Evolutionary conservation across 352 stramenopile species (phyloP).

Genomic region (Saprolegnia diclina): DNA sequence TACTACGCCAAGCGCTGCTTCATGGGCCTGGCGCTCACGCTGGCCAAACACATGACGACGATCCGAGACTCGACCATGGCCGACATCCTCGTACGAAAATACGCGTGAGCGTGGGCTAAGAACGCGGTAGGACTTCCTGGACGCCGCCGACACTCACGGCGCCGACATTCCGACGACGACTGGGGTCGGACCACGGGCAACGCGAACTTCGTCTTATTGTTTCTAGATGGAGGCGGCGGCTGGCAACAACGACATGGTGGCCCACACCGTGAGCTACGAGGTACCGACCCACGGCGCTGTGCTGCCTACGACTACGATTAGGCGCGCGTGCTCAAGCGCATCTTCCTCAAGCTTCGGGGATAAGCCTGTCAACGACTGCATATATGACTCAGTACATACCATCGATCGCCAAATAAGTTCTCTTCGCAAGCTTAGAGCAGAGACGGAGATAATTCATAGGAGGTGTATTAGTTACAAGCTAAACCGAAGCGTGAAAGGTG

Average conservation of each 20-base stretch:
- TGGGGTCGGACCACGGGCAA: slow-evolving; percentile 27
- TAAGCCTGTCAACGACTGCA: too few relatives aligned
- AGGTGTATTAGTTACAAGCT: too few relatives aligned
- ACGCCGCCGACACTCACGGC: slow-evolving; percentile 86
- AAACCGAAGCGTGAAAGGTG: too few relatives aligned
- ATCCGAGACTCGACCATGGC: slow-evolving; percentile 93
- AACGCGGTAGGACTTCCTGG: slow-evolving; percentile 67
- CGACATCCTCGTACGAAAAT: slow-evolving; percentile 66
- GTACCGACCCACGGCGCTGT: slow-evolving; percentile 28
- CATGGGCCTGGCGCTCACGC: slow-evolving; percentile 86
- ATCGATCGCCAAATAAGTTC: too few relatives aligned
- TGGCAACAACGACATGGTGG: slow-evolving; percentile 37
- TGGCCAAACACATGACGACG: slow-evolving; percentile 94
- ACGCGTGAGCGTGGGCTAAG: not conserved
- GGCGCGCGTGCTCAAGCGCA: slow-evolving; percentile 89
- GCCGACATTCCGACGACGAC: slow-evolving; percentile 88
- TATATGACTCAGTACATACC: too few relatives aligned
- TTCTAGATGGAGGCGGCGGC: slow-evolving; percentile 16
- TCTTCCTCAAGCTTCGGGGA: slow-evolving; percentile 90
- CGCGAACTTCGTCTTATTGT: slow-evolving; percentile 27
- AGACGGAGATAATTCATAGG: too few relatives aligned
- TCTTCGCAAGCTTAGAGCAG: too few relatives aligned
- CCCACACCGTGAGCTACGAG: slow-evolving; percentile 91
- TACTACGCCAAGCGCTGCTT: slow-evolving; percentile 96
- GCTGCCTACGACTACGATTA: slow-evolving; percentile 16